Evolutionary conservation across 495 filamentous ascomycete genomes (phyloP), one percentile per base, ranked within the genome.

Genomic region (Podospora conica): DNA sequence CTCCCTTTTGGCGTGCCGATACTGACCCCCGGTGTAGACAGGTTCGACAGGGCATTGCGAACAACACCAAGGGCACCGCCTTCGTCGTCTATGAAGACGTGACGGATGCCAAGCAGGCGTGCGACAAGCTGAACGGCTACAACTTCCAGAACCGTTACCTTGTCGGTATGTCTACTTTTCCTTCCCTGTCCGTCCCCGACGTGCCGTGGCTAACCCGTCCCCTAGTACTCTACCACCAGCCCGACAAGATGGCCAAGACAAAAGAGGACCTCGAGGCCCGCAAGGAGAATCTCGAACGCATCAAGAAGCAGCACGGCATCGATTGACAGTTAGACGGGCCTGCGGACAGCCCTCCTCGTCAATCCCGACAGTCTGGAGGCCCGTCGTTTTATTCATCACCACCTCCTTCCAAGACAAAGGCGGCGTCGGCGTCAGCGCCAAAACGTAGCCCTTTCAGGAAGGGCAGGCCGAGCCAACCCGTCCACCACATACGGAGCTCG

Each of bases 101-200:
- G 25, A 92, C 97, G 87, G 95, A 98, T 84, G 94, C 95, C 68
- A 98, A 98, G 81, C 87, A 90, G 79, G 96, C 95, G 72, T 97
- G 96, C 83, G 95, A 98, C 84, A 97, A 97, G 83, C 84, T 98
- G 74, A 98, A 98, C 81, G 95, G 95, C 74, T 98, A 96, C 87
- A 98, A 98, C 81, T 98, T 98, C 79, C 96, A 98, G 81, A 96
- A 94, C 83, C 92, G 95, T 76, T 98, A 98, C 81, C 92, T 98
- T 72, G 96, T 98, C 75, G 93, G 93, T 96, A 88, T 56, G 92
- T 85, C 60, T 25, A 12, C 53, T 28, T 23, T 20, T 8, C 40
- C 11, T 18, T 28, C 7, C 24, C 9, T 22, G 27, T 25, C 23
- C 24, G 25, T 59, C 59, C 12, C 18, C 15, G 40, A 7, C 18